Evolutionary conservation across 352 stramenopile species (phyloP).

Genomic region (Paralagenidium karlingii): DNA sequence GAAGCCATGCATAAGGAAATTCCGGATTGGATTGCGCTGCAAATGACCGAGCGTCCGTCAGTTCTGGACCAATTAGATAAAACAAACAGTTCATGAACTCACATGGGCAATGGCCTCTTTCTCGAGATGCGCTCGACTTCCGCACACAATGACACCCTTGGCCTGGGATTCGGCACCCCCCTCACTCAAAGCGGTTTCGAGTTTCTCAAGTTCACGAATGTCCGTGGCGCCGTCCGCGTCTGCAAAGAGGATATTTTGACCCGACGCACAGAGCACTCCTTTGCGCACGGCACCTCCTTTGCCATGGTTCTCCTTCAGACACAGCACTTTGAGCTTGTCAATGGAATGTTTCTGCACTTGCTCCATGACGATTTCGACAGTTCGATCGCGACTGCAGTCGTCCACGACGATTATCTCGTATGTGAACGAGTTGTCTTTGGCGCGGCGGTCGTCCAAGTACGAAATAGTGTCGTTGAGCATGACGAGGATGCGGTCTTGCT

Average conservation of each 20-base stretch:
- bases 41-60: constrained; percentile 1
- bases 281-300: constrained; percentile 87
- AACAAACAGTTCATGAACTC: background rate
- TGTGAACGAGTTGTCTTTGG: constrained; percentile 25
- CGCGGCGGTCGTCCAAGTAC: constrained; percentile 69
- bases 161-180: constrained; percentile 1
- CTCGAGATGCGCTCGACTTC: constrained; percentile 84
- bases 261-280: constrained; percentile 74
- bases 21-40: constrained; percentile 69
- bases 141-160: constrained; percentile 71
- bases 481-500: constrained; percentile 84
- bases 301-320: constrained; percentile 79
- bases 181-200: constrained; percentile 33
- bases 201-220: constrained; percentile 79
- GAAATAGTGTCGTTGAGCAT: constrained; percentile 85
- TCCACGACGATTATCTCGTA: constrained; percentile 91
- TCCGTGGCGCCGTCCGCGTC: constrained; percentile 90
- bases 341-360: constrained; percentile 35
- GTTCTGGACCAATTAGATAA: background rate
- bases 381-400: constrained; percentile 83
- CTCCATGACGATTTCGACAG: constrained; percentile 45
- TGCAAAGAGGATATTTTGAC: constrained; percentile 78
- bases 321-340: constrained; percentile 57
- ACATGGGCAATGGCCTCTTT: constrained; percentile 70
- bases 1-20: constrained; percentile 89